A percentile compares a stretch with the other conserved stretches of the same genome.
phyloP scores from a whole-genome alignment of 129 eudicot genomes.

The Heracleum sosnowskyi region DNA sequence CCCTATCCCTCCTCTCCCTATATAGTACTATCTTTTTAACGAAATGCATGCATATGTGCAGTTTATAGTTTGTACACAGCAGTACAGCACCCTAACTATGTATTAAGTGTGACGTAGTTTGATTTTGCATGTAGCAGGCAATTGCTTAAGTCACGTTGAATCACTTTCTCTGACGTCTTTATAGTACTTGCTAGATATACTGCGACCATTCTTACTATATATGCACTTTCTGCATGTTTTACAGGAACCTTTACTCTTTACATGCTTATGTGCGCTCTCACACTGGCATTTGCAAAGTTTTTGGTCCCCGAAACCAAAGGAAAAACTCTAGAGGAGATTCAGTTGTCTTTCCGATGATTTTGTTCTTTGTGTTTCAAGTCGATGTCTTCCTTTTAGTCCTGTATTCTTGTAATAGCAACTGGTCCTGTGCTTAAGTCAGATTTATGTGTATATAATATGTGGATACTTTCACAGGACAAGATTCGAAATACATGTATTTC shows the following conservation, averaged over 20 bases:
- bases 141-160: neutral
- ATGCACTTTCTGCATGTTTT: neutral
- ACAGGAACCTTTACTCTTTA: conserved; percentile 80
- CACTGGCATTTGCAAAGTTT: conserved; percentile 41
- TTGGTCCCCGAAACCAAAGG: conserved; percentile 98
- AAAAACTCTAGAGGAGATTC: conserved; percentile 86
- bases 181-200: neutral
- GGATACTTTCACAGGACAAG: neutral
- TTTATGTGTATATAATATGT: neutral
- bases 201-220: conserved; percentile 1
- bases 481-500: neutral
- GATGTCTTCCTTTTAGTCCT: neutral
- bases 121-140: neutral
- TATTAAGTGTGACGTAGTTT: neutral
- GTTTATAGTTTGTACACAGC: neutral
- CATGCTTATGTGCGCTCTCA: conserved; percentile 41
- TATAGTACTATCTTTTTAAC: neutral
- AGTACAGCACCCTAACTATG: no score
- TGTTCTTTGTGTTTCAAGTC: neutral
- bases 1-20: conserved; percentile 5
- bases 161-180: neutral
- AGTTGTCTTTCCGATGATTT: conserved; percentile 62
- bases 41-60: neutral
- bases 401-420: neutral
- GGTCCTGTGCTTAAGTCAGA: neutral